Percentiles rank a stretch among this genome's conserved stretches.
Evolutionary conservation across 352 stramenopile genomes (phyloP).

Genomic region (Pythium volutum): DNA sequence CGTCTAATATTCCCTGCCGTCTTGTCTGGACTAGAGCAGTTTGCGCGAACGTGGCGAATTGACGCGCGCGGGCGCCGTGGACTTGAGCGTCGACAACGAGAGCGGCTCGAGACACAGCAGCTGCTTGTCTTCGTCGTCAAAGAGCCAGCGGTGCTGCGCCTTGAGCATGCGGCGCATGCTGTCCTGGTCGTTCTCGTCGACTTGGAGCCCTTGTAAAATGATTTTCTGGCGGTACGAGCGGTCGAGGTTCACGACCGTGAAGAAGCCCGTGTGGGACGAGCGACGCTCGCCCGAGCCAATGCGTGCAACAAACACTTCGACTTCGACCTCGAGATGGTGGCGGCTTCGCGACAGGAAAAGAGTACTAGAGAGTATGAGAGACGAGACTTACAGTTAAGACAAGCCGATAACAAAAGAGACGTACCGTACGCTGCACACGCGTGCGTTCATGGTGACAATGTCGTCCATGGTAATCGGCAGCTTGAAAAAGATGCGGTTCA

Average conservation of each 20-base stretch:
- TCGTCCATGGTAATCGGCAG: constrained; percentile 63
- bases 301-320: constrained; percentile 63
- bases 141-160: constrained; percentile 66
- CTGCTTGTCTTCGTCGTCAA: constrained; percentile 65
- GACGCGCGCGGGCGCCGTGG: constrained; percentile 8
- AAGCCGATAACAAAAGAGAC: no score
- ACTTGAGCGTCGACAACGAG: constrained; percentile 30
- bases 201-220: constrained; percentile 46
- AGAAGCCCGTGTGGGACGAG: constrained; percentile 68
- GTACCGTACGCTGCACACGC: constrained; percentile 55
- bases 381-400: neutral
- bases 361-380: neutral
- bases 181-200: constrained; percentile 61
- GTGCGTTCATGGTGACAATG: constrained; percentile 64
- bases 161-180: constrained; percentile 68
- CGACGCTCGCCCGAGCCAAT: constrained; percentile 43
- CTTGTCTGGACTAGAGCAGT: no score
- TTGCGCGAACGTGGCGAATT: constrained; percentile 11
- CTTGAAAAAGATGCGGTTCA: constrained; percentile 75
- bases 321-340: constrained; percentile 67
- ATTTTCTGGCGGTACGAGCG: constrained; percentile 51
- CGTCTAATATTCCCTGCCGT: constrained; percentile 2
- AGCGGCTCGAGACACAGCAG: constrained; percentile 57
- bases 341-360: constrained; percentile 27
- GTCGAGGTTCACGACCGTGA: constrained; percentile 68